Percentiles rank a stretch among this genome's conserved stretches.
These are phyloP conservation scores for Jasminum sambac DNA, from an alignment of 257 asterid species.

Conservation along the genomic window DNA sequence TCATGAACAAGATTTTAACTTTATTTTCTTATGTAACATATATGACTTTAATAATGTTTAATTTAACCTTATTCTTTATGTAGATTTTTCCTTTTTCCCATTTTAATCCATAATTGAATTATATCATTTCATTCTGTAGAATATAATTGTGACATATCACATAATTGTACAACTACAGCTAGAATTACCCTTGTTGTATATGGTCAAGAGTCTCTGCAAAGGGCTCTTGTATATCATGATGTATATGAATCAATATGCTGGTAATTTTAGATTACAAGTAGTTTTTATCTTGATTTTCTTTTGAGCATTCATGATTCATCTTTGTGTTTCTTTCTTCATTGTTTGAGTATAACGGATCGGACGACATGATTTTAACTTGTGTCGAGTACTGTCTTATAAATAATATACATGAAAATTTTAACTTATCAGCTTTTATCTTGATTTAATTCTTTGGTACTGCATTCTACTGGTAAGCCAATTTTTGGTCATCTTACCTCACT, in stretches of 20 bases:
- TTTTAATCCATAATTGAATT: too few relatives aligned
- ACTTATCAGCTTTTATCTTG: not conserved
- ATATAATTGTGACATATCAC: too few relatives aligned
- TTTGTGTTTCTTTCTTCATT: not conserved
- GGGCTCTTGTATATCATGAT: constrained; percentile 21
- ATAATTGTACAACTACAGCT: too few relatives aligned
- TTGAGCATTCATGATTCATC: constrained; percentile 5
- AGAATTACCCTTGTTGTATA: too few relatives aligned
- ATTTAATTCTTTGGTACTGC: not conserved
- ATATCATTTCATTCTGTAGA: too few relatives aligned
- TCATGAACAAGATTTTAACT: not conserved
- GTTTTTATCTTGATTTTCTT: not conserved
- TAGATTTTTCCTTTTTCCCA: too few relatives aligned
- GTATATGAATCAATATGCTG: too few relatives aligned
- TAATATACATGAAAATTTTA: constrained; percentile 24
- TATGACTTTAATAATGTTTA: not conserved
- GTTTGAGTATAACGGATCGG: not conserved
- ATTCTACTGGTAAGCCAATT: not conserved
- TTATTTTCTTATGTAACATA: not conserved
- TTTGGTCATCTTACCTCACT: too few relatives aligned
- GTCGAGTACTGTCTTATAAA: too few relatives aligned
- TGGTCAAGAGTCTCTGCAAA: not conserved
- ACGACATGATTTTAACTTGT: too few relatives aligned
- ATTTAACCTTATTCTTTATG: not conserved
- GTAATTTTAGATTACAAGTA: not conserved